phyloP scores from a whole-genome alignment of 1,284 basidiomycete genomes.

The Gymnopus androsaceus region DNA sequence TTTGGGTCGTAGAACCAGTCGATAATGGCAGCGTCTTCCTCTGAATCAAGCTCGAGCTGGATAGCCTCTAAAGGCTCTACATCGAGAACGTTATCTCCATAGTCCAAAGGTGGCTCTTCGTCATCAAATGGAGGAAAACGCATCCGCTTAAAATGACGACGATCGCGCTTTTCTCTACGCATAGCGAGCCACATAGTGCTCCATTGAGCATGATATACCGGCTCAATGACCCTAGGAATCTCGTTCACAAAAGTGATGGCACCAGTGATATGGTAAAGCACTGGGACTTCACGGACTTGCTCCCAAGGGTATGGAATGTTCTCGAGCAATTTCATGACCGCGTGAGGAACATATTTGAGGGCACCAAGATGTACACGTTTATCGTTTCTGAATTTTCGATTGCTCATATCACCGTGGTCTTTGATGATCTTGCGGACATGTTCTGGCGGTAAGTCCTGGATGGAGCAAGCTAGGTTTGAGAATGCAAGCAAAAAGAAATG shows the following conservation, averaged over 20 bases:
- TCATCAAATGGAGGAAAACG: conserved; percentile 99
- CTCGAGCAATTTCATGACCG: conserved; percentile 98
- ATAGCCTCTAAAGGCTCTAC: conserved; percentile 98
- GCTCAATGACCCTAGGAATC: conserved; percentile 94
- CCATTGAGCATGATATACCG: conserved; percentile 99
- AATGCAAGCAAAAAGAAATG: conserved; percentile 12
- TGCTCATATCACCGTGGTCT: conserved; percentile 97
- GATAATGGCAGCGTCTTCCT: conserved; percentile 92
- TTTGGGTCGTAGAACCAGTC: conserved; percentile 99
- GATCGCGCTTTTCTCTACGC: conserved; percentile 98
- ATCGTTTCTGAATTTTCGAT: conserved; percentile 96
- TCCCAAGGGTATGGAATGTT: conserved; percentile 99
- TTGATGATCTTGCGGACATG: conserved; percentile 98
- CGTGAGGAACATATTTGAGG: conserved; percentile 98
- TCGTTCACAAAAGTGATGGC: conserved; percentile 99
- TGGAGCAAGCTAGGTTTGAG: conserved; percentile 23
- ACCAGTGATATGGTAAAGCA: conserved; percentile 98
- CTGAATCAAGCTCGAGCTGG: conserved; percentile 92
- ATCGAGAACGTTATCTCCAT: conserved; percentile 97
- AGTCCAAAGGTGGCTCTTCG: conserved; percentile 97
- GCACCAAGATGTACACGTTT: conserved; percentile 98
- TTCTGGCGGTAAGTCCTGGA: conserved; percentile 88
- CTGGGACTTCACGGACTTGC: conserved; percentile 96
- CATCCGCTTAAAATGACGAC: conserved; percentile 99
- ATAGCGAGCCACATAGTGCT: conserved; percentile 99